Conservation (phyloP, 1,284 basidiomycete species). For the Microbotryum saponariae region DNA sequence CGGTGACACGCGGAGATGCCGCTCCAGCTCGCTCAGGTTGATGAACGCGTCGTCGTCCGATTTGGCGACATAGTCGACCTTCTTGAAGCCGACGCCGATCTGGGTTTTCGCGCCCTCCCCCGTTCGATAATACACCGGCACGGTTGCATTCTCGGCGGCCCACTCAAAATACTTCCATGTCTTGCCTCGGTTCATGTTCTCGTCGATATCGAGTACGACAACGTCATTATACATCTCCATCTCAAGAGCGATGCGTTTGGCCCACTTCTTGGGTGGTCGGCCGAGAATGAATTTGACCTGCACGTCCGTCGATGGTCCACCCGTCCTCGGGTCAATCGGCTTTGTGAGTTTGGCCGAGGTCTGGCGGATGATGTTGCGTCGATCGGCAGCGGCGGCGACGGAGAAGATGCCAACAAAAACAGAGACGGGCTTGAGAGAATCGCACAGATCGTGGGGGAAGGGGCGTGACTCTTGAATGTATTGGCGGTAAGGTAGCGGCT, state of each 20-base stretch:
- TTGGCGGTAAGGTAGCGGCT: constrained; percentile 82
- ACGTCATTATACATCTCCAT: constrained; percentile 90
- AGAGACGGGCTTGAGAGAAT: constrained; percentile 75
- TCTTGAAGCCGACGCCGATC: constrained; percentile 51
- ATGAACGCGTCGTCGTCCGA: constrained; percentile 91
- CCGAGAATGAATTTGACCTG: constrained; percentile 88
- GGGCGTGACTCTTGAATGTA: constrained; percentile 56
- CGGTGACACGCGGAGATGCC: constrained; percentile 67
- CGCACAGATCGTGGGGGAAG: constrained; percentile 46
- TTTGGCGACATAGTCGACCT: constrained; percentile 77
- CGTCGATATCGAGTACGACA: constrained; percentile 68
- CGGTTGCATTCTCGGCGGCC: constrained; percentile 84
- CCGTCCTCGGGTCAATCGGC: constrained; percentile 40
- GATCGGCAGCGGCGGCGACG: constrained; percentile 73
- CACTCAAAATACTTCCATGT: constrained; percentile 75
- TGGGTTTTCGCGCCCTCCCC: constrained; percentile 38
- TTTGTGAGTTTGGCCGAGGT: constrained; percentile 72
- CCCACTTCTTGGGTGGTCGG: constrained; percentile 69
- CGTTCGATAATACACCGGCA: constrained; percentile 51
- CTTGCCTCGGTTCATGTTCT: constrained; percentile 91
- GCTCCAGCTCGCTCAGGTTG: constrained; percentile 85
- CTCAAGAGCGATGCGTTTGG: constrained; percentile 72
- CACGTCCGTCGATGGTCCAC: constrained; percentile 55
- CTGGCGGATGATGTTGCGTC: constrained; percentile 78
- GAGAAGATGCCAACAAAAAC: constrained; percentile 88